phyloP scores from a whole-genome alignment of 148 eudicot genomes.

The Pouteria glomerata region DNA sequence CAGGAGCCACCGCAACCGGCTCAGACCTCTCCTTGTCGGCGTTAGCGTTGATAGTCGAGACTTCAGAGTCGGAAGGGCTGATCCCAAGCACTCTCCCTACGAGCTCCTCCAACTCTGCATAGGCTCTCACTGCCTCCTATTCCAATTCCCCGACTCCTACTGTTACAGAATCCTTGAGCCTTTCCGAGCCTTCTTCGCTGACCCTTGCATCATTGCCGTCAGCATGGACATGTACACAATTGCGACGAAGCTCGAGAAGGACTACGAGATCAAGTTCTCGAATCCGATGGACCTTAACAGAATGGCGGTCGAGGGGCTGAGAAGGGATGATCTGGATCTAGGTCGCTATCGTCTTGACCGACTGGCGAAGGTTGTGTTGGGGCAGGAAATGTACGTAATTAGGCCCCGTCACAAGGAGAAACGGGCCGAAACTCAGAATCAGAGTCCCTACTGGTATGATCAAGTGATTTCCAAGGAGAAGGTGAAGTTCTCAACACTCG shows the following conservation, averaged over 20 bases:
- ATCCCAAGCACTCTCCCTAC: not conserved
- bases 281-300: not conserved
- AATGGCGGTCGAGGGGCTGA: not conserved
- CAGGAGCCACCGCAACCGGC: not conserved
- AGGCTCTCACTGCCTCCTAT: not conserved
- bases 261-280: not conserved
- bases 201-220: not conserved
- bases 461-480: not conserved
- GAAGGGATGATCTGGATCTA: not conserved
- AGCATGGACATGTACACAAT: not conserved
- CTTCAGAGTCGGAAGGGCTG: too few species aligned
- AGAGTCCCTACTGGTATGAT: not conserved
- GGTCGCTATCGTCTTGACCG: not conserved
- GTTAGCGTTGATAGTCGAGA: not conserved
- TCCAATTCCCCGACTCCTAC: not conserved
- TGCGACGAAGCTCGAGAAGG: not conserved
- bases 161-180: not conserved
- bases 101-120: conserved; percentile 4
- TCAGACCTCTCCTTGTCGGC: conserved; percentile 1
- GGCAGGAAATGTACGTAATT: not conserved
- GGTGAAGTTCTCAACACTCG: not conserved
- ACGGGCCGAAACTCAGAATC: not conserved
- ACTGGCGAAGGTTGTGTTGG: not conserved
- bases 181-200: not conserved
- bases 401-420: not conserved